Evolutionary conservation across 257 asterid genomes (phyloP).

Genomic region (Penstemon eatonii): DNA sequence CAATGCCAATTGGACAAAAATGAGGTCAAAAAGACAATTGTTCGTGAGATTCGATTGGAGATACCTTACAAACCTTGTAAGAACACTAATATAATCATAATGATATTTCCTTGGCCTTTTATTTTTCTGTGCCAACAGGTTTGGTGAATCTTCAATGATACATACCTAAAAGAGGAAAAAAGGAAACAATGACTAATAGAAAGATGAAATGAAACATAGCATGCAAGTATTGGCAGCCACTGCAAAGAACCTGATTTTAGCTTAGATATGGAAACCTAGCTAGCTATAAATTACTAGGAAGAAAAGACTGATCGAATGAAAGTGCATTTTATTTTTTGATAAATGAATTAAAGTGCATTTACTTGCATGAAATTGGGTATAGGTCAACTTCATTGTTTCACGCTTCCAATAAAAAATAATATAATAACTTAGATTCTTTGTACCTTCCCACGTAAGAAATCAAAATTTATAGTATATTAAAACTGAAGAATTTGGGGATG

Average conservation of each 20-base stretch:
- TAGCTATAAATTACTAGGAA: neutral
- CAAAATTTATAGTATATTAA: neutral
- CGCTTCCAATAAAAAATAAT: neutral
- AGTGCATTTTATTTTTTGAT: neutral
- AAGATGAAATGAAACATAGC: neutral
- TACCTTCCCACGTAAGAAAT: neutral
- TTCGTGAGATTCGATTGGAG: no score
- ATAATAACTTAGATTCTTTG: slow-evolving; percentile 3
- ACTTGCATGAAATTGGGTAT: slow-evolving; percentile 33
- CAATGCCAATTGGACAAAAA: no score
- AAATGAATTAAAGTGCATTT: no score
- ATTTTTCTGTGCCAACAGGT: neutral
- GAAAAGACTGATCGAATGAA: slow-evolving; percentile 21
- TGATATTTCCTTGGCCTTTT: neutral
- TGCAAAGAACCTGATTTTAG: slow-evolving; percentile 7
- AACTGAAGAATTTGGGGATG: neutral
- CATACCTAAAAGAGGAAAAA: neutral
- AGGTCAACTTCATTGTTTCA: slow-evolving; percentile 17
- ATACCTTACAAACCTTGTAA: no score
- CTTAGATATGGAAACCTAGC: slow-evolving; percentile 1
- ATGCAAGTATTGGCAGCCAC: neutral
- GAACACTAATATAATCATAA: neutral
- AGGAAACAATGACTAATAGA: neutral
- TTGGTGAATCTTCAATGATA: neutral
- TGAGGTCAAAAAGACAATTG: no score